These are phyloP conservation scores for Starmerella sp. DNA, from an alignment of 805 yeast genomes.

Conservation along the genomic window DNA sequence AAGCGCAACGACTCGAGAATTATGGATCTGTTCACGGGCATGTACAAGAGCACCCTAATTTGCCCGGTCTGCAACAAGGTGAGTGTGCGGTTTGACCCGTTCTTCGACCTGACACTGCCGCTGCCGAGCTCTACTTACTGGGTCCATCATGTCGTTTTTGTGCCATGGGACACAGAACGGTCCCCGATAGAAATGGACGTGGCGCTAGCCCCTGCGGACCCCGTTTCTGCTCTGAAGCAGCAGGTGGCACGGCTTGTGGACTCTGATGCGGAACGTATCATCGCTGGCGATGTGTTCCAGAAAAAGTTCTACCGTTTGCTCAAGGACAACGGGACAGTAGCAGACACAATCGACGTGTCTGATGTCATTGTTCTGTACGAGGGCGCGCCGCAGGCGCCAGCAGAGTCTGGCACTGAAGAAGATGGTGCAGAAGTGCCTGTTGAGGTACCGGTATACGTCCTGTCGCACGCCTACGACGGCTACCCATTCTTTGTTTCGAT, in stretches of 20 bases:
- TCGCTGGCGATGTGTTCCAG: slow-evolving; percentile 54
- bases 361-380: slow-evolving; percentile 65
- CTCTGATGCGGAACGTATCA: slow-evolving; percentile 30
- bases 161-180: slow-evolving; percentile 41
- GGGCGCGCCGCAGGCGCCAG: neutral
- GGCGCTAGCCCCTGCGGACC: slow-evolving; percentile 55
- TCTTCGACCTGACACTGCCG: slow-evolving; percentile 79
- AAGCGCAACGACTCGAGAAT: slow-evolving; percentile 75
- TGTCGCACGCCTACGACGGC: neutral
- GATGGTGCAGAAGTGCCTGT: neutral
- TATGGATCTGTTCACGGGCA: slow-evolving; percentile 76
- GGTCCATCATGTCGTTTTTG: slow-evolving; percentile 51
- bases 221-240: slow-evolving; percentile 49
- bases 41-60: slow-evolving; percentile 77
- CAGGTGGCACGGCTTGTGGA: slow-evolving; percentile 43
- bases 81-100: slow-evolving; percentile 88
- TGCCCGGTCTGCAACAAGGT: slow-evolving; percentile 77
- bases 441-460: neutral
- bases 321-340: slow-evolving; percentile 45
- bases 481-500: neutral
- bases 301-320: slow-evolving; percentile 59
- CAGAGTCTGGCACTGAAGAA: neutral
- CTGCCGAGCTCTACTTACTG: slow-evolving; percentile 62
- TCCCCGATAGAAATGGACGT: slow-evolving; percentile 49
- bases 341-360: slow-evolving; percentile 49